These are phyloP conservation scores for Umbilicus rupestris DNA, from an alignment of 164 flowering plant genomes.

Conservation along the genomic window DNA sequence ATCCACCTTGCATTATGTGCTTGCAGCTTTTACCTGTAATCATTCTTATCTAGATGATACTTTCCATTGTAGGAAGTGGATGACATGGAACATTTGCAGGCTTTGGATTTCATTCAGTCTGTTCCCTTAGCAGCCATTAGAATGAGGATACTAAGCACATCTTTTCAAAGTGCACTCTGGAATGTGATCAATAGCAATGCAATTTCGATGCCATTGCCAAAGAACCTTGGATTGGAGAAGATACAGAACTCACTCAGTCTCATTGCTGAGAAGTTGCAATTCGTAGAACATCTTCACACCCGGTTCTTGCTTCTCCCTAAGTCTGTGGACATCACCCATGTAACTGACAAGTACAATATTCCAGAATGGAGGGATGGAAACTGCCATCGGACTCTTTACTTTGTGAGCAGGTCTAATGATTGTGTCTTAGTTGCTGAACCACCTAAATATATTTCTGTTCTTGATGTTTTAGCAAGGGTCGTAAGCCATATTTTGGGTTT, in stretches of 20 bases:
- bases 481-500: slow-evolving; percentile 67
- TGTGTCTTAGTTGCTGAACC: slow-evolving; percentile 71
- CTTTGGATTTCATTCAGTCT: slow-evolving; percentile 47
- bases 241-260: slow-evolving; percentile 32
- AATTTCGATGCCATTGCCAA: slow-evolving; percentile 20
- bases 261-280: slow-evolving; percentile 58
- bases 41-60: slow-evolving; percentile 3
- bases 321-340: slow-evolving; percentile 58
- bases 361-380: slow-evolving; percentile 53
- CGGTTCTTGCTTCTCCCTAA: slow-evolving; percentile 65
- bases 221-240: slow-evolving; percentile 25
- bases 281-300: slow-evolving; percentile 59
- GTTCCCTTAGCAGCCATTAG: slow-evolving; percentile 38
- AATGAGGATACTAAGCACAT: slow-evolving; percentile 47
- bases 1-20: not conserved
- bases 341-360: slow-evolving; percentile 33
- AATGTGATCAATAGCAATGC: slow-evolving; percentile 31
- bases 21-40: not conserved
- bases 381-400: slow-evolving; percentile 63
- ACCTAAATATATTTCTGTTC: slow-evolving; percentile 57
- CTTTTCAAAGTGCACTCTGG: slow-evolving; percentile 69
- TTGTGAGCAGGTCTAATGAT: slow-evolving; percentile 33
- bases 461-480: slow-evolving; percentile 59
- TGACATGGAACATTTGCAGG: slow-evolving; percentile 31
- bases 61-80: slow-evolving; percentile 54